Conservation (phyloP, 164 flowering plant species). For the Santalum album region DNA sequence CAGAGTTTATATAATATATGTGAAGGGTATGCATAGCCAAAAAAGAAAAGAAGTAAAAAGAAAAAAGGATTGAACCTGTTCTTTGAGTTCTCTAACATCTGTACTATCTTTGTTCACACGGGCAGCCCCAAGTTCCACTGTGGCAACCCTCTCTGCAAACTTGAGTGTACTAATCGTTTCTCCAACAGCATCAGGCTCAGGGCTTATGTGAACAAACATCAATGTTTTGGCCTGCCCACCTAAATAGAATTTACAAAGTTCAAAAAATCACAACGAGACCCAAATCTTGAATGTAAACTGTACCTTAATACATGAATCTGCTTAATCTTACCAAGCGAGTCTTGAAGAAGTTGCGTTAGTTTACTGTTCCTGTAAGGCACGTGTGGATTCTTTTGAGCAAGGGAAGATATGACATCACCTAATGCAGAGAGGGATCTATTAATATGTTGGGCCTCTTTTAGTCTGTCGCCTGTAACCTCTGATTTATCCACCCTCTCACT, state of each 20-base stretch:
- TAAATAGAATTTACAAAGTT: background rate
- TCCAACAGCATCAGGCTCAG: background rate
- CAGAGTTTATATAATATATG: background rate
- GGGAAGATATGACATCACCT: constrained; percentile 5
- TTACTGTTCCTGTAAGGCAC: constrained; percentile 4
- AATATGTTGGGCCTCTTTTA: constrained; percentile 3
- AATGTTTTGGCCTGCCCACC: constrained; percentile 4
- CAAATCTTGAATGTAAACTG: background rate
- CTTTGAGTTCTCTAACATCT: constrained; percentile 5
- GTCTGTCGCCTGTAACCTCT: background rate
- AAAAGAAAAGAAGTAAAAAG: too few species aligned
- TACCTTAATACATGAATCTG: background rate
- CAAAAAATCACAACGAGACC: too few species aligned
- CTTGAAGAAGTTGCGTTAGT: background rate
- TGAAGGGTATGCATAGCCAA: too few species aligned
- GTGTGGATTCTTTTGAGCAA: constrained; percentile 2
- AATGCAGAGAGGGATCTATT: constrained; percentile 2
- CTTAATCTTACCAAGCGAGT: background rate
- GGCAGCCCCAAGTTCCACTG: background rate
- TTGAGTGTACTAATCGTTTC: constrained; percentile 1
- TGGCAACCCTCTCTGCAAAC: background rate
- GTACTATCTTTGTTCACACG: constrained; percentile 1
- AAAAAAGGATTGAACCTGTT: background rate
- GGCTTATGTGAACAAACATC: background rate
- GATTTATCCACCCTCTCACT: constrained; percentile 4